phyloP scores from a whole-genome alignment of 1,284 basidiomycete species.

The Leccinum subrobustum region DNA sequence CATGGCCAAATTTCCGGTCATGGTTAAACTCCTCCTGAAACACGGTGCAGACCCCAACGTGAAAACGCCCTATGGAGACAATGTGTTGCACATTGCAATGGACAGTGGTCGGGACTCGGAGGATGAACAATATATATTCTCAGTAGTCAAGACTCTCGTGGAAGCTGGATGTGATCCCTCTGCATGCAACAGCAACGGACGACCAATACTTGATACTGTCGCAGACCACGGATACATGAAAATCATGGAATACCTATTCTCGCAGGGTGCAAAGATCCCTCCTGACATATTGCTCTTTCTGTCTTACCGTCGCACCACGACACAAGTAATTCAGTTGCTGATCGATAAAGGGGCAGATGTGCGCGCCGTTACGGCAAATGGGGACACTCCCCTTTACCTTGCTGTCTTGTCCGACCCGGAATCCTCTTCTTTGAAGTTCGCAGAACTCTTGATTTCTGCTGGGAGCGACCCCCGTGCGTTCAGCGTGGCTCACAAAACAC shows the following conservation, averaged over 20 bases:
- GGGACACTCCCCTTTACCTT: background rate
- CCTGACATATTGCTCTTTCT: background rate
- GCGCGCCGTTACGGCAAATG: background rate
- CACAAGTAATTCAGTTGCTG: accelerated
- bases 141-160: background rate
- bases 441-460: background rate
- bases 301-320: accelerated
- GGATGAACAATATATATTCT: accelerated
- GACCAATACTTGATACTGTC: accelerated
- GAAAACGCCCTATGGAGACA: background rate
- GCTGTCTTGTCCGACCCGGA: background rate
- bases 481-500: background rate
- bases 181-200: background rate
- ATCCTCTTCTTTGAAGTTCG: background rate
- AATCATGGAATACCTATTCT: background rate
- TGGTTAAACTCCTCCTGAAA: background rate
- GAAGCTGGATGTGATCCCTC: background rate
- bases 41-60: background rate
- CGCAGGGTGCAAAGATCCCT: background rate
- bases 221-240: background rate
- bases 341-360: background rate
- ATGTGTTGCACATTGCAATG: background rate
- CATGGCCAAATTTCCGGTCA: accelerated
- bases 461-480: background rate
- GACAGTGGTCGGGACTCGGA: too few relatives aligned